These are phyloP conservation scores for Cucumis variabilis DNA, from an alignment of 331 rosid genomes.

Conservation along the genomic window DNA sequence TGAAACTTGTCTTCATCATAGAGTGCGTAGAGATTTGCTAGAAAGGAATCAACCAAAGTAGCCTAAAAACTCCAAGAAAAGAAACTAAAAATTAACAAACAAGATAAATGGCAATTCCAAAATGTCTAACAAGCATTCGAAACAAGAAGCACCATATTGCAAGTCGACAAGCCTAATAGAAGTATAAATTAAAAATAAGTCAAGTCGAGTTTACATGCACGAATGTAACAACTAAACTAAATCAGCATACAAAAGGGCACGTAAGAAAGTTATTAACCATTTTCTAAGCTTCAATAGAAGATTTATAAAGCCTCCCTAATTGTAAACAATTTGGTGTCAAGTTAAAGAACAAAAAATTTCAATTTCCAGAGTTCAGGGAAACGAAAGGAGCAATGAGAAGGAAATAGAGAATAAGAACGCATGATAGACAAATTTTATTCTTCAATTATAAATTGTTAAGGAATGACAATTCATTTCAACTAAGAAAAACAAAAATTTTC, in stretches of 20 bases:
- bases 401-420: no score
- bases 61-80: neutral
- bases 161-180: neutral
- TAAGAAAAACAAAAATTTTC: no score
- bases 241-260: neutral
- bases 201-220: neutral
- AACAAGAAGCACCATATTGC: neutral
- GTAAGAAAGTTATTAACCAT: neutral
- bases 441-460: no score
- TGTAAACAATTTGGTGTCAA: no score
- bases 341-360: no score
- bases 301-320: no score
- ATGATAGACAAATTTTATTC: neutral
- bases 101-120: neutral
- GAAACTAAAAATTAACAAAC: conserved; percentile 9
- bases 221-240: neutral
- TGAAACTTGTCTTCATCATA: no score
- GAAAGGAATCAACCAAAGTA: no score
- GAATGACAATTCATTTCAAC: no score
- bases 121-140: neutral
- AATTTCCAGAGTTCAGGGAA: no score
- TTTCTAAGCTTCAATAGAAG: neutral
- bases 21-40: no score
- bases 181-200: neutral
- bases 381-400: no score